Conservation (phyloP, 176 grass and related monocot species). For the Metroxylon sagu region DNA sequence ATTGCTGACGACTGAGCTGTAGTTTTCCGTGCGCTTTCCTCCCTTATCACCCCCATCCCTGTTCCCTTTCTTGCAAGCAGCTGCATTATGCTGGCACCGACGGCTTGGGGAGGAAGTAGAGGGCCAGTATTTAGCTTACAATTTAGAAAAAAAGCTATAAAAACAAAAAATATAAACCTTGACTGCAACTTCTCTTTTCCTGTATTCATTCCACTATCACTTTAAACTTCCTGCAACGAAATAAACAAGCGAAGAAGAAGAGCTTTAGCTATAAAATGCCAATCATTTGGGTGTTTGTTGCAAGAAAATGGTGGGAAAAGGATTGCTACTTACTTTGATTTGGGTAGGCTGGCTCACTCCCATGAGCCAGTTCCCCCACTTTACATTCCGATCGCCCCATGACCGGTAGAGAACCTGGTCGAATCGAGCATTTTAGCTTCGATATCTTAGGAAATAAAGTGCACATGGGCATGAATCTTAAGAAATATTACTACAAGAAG, state of each 20-base stretch:
- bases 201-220: constrained; percentile 45
- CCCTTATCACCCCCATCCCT: constrained; percentile 8
- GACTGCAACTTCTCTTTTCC: constrained; percentile 50
- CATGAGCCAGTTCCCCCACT: constrained; percentile 25
- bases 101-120: constrained; percentile 20
- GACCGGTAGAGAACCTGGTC: constrained; percentile 55
- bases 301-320: too few relatives aligned
- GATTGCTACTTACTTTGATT: constrained; percentile 60
- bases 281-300: too few relatives aligned
- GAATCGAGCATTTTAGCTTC: constrained; percentile 9
- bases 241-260: constrained; percentile 20
- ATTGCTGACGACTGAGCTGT: background rate
- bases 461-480: too few relatives aligned
- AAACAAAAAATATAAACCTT: constrained; percentile 26
- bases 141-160: constrained; percentile 27
- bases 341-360: constrained; percentile 31
- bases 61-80: constrained; percentile 19
- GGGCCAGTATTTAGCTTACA: constrained; percentile 35
- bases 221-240: constrained; percentile 55
- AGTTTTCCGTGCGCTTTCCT: constrained; percentile 1
- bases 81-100: background rate
- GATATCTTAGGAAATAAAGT: too few relatives aligned
- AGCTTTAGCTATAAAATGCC: too few relatives aligned
- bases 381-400: constrained; percentile 78
- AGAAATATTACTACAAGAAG: too few relatives aligned